Conservation (phyloP, 345 rosid species). For the Dovyalis caffra region DNA sequence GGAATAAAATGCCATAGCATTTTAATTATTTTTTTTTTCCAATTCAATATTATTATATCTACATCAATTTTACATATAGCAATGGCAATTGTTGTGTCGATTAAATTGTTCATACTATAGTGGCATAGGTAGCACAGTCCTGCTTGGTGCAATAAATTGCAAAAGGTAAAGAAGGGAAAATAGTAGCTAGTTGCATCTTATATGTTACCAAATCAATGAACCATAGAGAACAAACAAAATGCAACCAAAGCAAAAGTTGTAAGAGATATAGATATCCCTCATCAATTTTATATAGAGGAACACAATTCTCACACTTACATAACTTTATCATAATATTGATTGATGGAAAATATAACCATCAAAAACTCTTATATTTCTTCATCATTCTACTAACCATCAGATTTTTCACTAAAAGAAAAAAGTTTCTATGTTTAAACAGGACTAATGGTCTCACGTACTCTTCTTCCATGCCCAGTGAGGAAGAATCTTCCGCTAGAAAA, state of each 20-base stretch:
- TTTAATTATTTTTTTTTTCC: no score
- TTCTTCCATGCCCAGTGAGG: conserved; percentile 43
- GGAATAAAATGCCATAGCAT: no score
- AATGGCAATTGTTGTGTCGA: no score
- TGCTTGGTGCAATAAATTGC: background rate
- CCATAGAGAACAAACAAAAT: background rate
- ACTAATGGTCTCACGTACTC: conserved; percentile 16
- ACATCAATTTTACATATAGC: no score
- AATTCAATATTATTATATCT: no score
- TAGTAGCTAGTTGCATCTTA: background rate
- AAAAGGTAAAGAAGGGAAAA: background rate
- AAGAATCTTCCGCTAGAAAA: conserved; percentile 58
- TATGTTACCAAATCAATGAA: background rate
- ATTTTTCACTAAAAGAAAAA: background rate
- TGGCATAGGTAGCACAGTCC: background rate
- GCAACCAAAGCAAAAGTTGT: background rate
- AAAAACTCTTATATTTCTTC: background rate
- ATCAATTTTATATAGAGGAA: background rate
- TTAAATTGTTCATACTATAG: no score
- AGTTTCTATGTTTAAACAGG: conserved; percentile 14
- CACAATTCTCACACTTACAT: background rate
- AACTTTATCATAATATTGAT: background rate
- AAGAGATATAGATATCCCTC: background rate
- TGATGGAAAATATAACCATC: background rate
- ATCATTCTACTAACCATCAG: background rate